phyloP scores from a whole-genome alignment of 1,284 basidiomycete species.

The Fomitopsis palustris region DNA sequence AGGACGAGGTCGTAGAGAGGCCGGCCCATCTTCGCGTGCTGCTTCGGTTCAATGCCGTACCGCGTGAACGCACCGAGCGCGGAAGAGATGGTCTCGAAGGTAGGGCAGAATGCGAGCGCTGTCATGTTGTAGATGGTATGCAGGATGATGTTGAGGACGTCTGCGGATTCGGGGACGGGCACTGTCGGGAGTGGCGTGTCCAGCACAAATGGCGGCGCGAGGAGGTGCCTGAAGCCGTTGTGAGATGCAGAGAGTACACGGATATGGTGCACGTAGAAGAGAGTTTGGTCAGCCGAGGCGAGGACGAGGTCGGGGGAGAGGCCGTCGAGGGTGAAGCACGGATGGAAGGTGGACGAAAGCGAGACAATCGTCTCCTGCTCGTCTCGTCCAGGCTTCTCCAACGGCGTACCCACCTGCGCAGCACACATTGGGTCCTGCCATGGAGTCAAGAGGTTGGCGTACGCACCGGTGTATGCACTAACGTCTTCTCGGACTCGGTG shows the following conservation, averaged over 20 bases:
- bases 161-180: constrained; percentile 20
- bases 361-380: constrained; percentile 44
- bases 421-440: no score
- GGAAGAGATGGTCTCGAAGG: constrained; percentile 17
- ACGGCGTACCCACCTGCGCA: background rate
- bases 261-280: constrained; percentile 22
- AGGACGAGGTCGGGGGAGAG: constrained; percentile 16
- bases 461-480: background rate
- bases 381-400: background rate
- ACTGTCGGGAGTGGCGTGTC: background rate
- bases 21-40: constrained; percentile 11
- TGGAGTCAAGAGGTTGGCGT: background rate
- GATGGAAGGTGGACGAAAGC: constrained; percentile 73
- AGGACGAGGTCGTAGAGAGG: constrained; percentile 26
- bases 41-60: constrained; percentile 25
- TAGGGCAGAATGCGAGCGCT: constrained; percentile 21
- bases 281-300: constrained; percentile 20
- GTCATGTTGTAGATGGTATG: constrained; percentile 30
- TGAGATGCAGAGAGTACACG: constrained; percentile 12
- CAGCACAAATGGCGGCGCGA: background rate
- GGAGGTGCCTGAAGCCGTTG: constrained; percentile 16
- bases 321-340: constrained; percentile 20
- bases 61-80: constrained; percentile 21
- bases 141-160: constrained; percentile 29
- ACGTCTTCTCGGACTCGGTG: background rate